These are phyloP conservation scores for Saxophila tyrrhenica DNA, from an alignment of 495 filamentous ascomycete genomes.

Conservation along the genomic window DNA sequence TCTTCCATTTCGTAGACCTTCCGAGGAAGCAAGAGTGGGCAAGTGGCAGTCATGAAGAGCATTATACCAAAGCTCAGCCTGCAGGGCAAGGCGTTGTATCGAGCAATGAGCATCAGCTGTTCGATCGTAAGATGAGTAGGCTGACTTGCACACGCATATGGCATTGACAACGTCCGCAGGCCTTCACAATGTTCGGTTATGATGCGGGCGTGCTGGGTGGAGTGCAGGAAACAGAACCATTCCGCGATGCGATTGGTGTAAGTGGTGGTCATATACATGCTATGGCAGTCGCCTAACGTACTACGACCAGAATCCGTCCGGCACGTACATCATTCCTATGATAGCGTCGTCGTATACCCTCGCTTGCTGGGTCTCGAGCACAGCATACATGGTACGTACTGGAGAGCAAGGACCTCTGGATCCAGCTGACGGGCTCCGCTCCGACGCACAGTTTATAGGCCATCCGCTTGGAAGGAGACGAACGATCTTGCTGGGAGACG, in stretches of 20 bases:
- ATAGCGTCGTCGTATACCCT: neutral
- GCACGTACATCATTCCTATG: neutral
- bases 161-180: neutral
- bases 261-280: neutral
- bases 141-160: neutral
- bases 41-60: neutral
- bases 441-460: no score
- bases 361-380: neutral
- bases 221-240: neutral
- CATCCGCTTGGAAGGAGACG: neutral
- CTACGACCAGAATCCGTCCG: neutral
- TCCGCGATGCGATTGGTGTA: neutral
- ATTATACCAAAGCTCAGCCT: neutral
- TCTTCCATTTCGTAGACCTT: neutral
- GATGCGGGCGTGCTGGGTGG: conserved; percentile 3
- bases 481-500: neutral
- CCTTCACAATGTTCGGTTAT: neutral
- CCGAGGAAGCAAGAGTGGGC: neutral
- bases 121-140: neutral
- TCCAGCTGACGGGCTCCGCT: no score
- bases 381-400: neutral
- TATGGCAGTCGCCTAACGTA: neutral
- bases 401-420: no score
- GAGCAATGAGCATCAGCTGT: neutral
- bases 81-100: conserved; percentile 1